These are phyloP conservation scores for Phialophora tarda DNA, from an alignment of 2,329 filamentous ascomycete genomes.

Conservation along the genomic window DNA sequence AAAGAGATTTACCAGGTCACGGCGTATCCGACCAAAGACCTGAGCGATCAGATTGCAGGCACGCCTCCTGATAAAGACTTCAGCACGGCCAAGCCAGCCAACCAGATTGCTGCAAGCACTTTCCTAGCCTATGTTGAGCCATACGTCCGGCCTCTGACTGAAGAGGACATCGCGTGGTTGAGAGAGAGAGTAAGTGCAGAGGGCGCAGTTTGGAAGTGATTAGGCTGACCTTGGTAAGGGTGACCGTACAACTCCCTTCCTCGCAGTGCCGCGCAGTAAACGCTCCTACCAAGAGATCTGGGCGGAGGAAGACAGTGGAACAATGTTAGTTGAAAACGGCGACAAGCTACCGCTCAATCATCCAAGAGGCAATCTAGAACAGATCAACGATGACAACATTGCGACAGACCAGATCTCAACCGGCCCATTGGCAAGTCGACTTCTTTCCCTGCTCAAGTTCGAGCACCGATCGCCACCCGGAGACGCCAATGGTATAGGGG, in stretches of 20 bases:
- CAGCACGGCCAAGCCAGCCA: slow-evolving; percentile 88
- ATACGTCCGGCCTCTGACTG: slow-evolving; percentile 84
- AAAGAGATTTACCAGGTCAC: slow-evolving; percentile 88
- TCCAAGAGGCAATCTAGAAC: slow-evolving; percentile 81
- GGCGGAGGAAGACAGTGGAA: slow-evolving; percentile 84
- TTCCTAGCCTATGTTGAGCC: slow-evolving; percentile 93
- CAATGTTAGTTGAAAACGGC: slow-evolving; percentile 72
- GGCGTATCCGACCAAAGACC: slow-evolving; percentile 77
- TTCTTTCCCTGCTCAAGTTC: slow-evolving; percentile 80
- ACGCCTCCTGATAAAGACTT: slow-evolving; percentile 93
- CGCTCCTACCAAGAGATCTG: slow-evolving; percentile 88
- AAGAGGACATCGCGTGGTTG: slow-evolving; percentile 92
- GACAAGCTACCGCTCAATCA: slow-evolving; percentile 79
- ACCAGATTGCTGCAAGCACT: slow-evolving; percentile 91
- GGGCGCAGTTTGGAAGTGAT: background rate
- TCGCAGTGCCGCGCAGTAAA: slow-evolving; percentile 83
- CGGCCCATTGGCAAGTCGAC: slow-evolving; percentile 80
- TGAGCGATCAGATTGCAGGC: slow-evolving; percentile 84
- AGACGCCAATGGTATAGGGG: slow-evolving; percentile 63
- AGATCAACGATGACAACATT: slow-evolving; percentile 82
- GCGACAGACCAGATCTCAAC: slow-evolving; percentile 89
- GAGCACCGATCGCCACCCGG: slow-evolving; percentile 61
- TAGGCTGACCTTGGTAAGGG: slow-evolving; percentile 55
- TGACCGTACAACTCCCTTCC: slow-evolving; percentile 80
- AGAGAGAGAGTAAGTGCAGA: slow-evolving; percentile 69